Base-by-base conservation (phyloP, 768 basidiomycete species). In the Lactifluus rugatus region DNA sequence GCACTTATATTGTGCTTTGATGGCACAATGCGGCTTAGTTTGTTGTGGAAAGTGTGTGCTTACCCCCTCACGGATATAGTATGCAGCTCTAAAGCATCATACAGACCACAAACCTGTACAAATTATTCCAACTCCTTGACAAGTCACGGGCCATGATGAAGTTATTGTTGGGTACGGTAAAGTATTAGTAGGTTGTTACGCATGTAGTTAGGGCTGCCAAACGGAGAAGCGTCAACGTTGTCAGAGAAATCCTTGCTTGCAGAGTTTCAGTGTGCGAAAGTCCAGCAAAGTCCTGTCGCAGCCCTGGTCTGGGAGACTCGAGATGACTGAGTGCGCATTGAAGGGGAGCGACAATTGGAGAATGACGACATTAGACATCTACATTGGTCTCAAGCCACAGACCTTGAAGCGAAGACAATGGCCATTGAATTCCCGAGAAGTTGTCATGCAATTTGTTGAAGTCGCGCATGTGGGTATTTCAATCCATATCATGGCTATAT, bases 61-160 rank as follows among this genome's bases (percentile, higher is more conserved):
- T 4, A 9, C 17, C n/a, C 26, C 10, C n/a, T n/a, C 16, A 9
- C 3, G 7, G 14, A 13, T 9, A 16, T 21, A 19, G 32, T 19
- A 17, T n/a, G 11, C 23, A n/a, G n/a, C 5, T 7, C 14, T 26
- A 19, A 44, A 25, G 13, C 17, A 5, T n/a, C 16, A 11, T 10
- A 23, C 32, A 76, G 73, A 74, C 74, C 55, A 73, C 75, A 9
- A 76, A 75, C 56, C 68, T 76, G n/a, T 68, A 75, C 46, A 69
- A 71, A 25, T 63, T 76, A 45, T 73, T 72, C 62, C 66, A 66
- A 17, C 62, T 70, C 44, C 59, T 76, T 45, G 69, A 64, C 59
- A 76, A 75, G 58, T 71, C 80, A 6, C 75, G 75, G 6, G 74
- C 28, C 28, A 31, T 9, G 28, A 31, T 31, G 1, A 7, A 28